Evolutionary conservation across 2,329 filamentous ascomycete genomes (phyloP).

Genomic region (Talaromyces sp.): DNA sequence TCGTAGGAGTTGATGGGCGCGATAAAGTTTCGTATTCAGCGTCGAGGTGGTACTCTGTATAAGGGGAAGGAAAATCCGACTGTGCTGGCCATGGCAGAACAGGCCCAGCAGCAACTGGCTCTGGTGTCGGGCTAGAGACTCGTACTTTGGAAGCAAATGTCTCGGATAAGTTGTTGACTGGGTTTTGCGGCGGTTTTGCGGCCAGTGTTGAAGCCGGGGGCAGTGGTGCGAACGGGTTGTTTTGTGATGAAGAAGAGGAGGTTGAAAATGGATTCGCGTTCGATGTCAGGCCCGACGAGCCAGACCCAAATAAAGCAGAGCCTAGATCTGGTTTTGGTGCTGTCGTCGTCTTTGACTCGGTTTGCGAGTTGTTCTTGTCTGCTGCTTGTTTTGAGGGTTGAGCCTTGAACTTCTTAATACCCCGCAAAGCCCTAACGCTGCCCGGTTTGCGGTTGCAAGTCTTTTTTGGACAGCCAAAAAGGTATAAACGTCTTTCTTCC

Average conservation of each 20-base stretch:
- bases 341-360: constrained; percentile 2
- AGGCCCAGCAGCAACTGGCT: constrained; percentile 34
- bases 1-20: constrained; percentile 43
- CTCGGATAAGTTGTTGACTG: constrained; percentile 61
- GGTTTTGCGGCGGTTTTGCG: constrained; percentile 33
- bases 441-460: constrained; percentile 76
- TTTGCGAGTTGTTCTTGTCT: constrained; percentile 13
- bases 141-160: constrained; percentile 68
- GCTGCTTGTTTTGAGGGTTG: constrained; percentile 24
- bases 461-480: constrained; percentile 74
- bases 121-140: constrained; percentile 36
- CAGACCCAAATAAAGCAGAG: constrained; percentile 59
- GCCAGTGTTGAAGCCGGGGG: constrained; percentile 34
- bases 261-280: constrained; percentile 59
- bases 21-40: constrained; percentile 88
- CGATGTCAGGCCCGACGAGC: constrained; percentile 29
- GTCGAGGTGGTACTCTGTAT: constrained; percentile 74
- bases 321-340: constrained; percentile 34
- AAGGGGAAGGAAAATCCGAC: constrained; percentile 61
- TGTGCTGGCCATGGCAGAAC: constrained; percentile 70
- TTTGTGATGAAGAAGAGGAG: constrained; percentile 25
- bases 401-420: constrained; percentile 48
- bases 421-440: constrained; percentile 70
- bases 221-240: constrained; percentile 58
- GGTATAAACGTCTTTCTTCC: constrained; percentile 81